Evolutionary conservation across 2,329 filamentous ascomycete species (phyloP), one percentile per base, ranked within the genome.

Genomic region (Coniochaeta pulveracea): DNA sequence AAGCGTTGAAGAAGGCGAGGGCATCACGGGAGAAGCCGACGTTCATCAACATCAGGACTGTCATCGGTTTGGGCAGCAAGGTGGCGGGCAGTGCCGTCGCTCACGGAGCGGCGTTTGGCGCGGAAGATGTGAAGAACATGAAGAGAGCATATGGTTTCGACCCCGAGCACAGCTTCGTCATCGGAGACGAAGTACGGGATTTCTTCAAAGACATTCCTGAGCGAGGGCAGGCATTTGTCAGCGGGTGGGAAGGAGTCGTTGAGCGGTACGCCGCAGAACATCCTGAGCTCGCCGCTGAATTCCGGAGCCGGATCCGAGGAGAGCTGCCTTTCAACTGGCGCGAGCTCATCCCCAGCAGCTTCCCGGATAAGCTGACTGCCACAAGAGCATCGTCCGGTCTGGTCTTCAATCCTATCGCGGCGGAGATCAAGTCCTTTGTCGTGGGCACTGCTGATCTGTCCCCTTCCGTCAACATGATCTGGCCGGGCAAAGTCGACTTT

Each of bases 81-180:
- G 55, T 57, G 0, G 60, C 60, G 0, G 64, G 65, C 6, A 53
- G 63, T 10, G 69, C 69, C 4, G 60, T 58, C 6, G 65, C 71
- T 0, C 74, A 77, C 39, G 70, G 71, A n/a, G 70, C 63, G 3
- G 67, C 71, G 1, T 66, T 75, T 19, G 71, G 69, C 16, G 47
- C 54, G 3, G 58, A 66, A 3, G 66, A 69, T 27, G 61, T 78
- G 1, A 60, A 55, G 1, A 54, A 63, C n/a, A 64, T 73, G 50
- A 77, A 77, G 57, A 57, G 49, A 26, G 48, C 49, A 3, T 60
- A 61, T 26, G 64, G 63, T 4, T 61, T 72, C 42, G 55, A 73
- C 38, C 58, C 66, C 0, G 60, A 66, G 1, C 49, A 63, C 39
- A 51, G 56, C 34, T 69, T 68, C 36, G 50, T 58, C 16, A 49